Conservation (phyloP, 2,329 filamentous ascomycete species). For the Calonectria honghensis region DNA sequence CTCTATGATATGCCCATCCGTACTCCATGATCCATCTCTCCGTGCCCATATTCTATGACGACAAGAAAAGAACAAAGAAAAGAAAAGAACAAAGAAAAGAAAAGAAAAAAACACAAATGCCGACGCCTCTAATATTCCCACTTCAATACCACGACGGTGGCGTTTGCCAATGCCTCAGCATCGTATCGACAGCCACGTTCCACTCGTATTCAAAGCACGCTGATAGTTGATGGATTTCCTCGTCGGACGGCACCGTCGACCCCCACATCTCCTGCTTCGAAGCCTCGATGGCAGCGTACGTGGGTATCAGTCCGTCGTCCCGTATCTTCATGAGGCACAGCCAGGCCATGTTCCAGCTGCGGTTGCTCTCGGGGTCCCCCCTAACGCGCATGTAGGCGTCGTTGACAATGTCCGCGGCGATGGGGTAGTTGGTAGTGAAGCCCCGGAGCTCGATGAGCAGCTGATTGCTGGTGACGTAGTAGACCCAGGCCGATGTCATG, state of each 20-base stretch:
- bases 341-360: constrained; percentile 87
- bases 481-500: constrained; percentile 82
- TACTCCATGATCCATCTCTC: constrained; percentile 8
- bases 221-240: constrained; percentile 75
- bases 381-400: constrained; percentile 80
- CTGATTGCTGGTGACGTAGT: constrained; percentile 83
- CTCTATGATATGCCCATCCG: background rate
- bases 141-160: constrained; percentile 74
- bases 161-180: constrained; percentile 81
- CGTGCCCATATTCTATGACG: background rate
- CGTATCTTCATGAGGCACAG: constrained; percentile 80
- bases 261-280: constrained; percentile 82
- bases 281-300: constrained; percentile 78
- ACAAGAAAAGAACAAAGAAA: background rate
- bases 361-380: constrained; percentile 78
- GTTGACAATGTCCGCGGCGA: constrained; percentile 78
- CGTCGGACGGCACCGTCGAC: constrained; percentile 71
- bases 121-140: background rate
- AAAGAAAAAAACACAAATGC: background rate
- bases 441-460: constrained; percentile 82
- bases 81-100: background rate
- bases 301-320: constrained; percentile 76
- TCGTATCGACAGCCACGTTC: constrained; percentile 77
- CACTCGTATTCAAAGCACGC: constrained; percentile 80
- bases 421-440: constrained; percentile 80